phyloP scores from a whole-genome alignment of 1,284 basidiomycete genomes.

The Sporisorium reilianum region DNA sequence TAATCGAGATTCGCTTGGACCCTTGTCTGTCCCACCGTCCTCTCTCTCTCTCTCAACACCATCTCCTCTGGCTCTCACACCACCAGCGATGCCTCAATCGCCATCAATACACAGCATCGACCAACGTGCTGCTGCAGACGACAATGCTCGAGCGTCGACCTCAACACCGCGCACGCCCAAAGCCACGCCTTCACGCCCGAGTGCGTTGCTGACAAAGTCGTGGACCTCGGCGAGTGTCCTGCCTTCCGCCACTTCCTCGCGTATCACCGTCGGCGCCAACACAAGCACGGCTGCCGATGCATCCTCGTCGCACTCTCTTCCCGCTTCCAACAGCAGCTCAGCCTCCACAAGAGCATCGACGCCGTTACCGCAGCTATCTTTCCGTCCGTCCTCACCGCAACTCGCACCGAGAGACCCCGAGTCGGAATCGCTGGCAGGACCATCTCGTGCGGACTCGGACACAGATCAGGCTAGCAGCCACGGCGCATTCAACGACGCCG shows the following conservation, averaged over 20 bases:
- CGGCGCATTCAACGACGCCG: slow-evolving; percentile 29
- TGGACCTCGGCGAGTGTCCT: slow-evolving; percentile 36
- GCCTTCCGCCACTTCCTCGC: slow-evolving; percentile 29
- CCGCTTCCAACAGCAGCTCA: slow-evolving; percentile 21
- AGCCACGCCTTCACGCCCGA: slow-evolving; percentile 13
- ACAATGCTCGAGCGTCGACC: slow-evolving; percentile 6
- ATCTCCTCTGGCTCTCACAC: neutral
- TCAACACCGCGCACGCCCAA: slow-evolving; percentile 8
- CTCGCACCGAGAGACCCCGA: neutral
- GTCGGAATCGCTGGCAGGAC: neutral
- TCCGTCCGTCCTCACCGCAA: slow-evolving; percentile 28
- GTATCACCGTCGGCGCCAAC: slow-evolving; percentile 36
- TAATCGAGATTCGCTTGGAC: slow-evolving; percentile 2
- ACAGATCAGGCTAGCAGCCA: slow-evolving; percentile 10
- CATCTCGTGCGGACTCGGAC: neutral
- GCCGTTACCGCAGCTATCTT: slow-evolving; percentile 26
- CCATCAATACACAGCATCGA: slow-evolving; percentile 1
- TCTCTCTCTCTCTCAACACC: neutral
- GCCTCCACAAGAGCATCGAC: slow-evolving; percentile 33
- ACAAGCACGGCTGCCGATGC: slow-evolving; percentile 41
- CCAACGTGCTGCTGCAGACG: slow-evolving; percentile 7
- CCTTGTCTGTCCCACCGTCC: neutral
- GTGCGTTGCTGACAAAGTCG: slow-evolving; percentile 22
- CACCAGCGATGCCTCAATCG: slow-evolving; percentile 23
- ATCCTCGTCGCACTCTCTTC: slow-evolving; percentile 1